phyloP scores from a whole-genome alignment of 306 rosid species.

The Vigna mungo region DNA sequence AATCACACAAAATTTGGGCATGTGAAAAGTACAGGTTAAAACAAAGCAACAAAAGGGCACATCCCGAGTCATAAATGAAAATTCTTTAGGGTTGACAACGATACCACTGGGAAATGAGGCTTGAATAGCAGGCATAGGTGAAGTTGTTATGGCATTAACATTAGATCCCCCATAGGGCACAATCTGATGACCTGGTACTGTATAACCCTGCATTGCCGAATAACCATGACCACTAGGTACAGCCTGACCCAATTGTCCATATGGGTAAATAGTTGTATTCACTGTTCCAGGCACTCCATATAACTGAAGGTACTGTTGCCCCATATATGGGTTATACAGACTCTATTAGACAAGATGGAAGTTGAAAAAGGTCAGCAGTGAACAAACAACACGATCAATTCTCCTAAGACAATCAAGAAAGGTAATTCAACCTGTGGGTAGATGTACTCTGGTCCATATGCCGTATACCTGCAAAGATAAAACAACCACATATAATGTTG shows the following conservation, averaged over 20 bases:
- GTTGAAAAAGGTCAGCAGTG: slow-evolving; percentile 46
- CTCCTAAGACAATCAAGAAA: slow-evolving; percentile 34
- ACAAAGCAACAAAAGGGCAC: slow-evolving; percentile 26
- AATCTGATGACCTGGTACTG: slow-evolving; percentile 83
- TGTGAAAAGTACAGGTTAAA: slow-evolving; percentile 28
- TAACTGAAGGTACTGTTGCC: slow-evolving; percentile 88
- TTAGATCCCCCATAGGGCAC: slow-evolving; percentile 80
- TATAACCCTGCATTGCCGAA: slow-evolving; percentile 75
- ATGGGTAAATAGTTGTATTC: slow-evolving; percentile 71
- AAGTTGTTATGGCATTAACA: slow-evolving; percentile 77
- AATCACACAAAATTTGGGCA: slow-evolving; percentile 1
- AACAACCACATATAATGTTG: slow-evolving; percentile 51
- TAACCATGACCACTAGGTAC: slow-evolving; percentile 82
- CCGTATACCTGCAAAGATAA: slow-evolving; percentile 75
- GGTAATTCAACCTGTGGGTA: slow-evolving; percentile 73
- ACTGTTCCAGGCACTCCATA: slow-evolving; percentile 86
- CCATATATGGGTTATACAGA: slow-evolving; percentile 71
- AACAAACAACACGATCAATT: slow-evolving; percentile 28
- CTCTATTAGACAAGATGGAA: slow-evolving; percentile 53
- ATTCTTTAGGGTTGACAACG: slow-evolving; percentile 31
- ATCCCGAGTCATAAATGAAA: neutral
- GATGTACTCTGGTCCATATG: slow-evolving; percentile 86
- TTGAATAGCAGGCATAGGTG: slow-evolving; percentile 83
- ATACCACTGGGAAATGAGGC: slow-evolving; percentile 83
- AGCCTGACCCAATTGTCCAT: slow-evolving; percentile 84